Evolutionary conservation across 495 filamentous ascomycete species (phyloP), one percentile per base, ranked within the genome.

Genomic region (Annulohypoxylon moriforme): DNA sequence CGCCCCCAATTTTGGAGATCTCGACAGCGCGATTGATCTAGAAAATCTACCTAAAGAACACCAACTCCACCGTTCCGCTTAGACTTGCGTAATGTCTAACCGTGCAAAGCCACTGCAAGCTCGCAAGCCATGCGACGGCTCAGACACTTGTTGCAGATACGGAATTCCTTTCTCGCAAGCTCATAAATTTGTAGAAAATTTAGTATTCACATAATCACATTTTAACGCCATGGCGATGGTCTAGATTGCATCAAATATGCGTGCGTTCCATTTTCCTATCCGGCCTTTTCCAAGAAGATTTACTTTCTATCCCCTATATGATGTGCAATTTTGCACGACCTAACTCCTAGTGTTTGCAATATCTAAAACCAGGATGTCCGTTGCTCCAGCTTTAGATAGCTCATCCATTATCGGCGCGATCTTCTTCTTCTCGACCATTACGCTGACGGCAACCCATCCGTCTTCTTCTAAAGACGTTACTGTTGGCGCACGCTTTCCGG

Each of bases 321-420:
- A 40, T 40, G 47, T 27, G 47, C 47, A 1, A 7, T 29, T 29
- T 14, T 52, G 24, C 3, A 49, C 22, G 13, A 20, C 20, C 47
- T 68, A 76, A 61, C 73, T 75, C 42, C 94, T 86, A 29, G 94
- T 93, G 79, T 99, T 99, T 69, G 90, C 90, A 75, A 99, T 94
- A 74, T 92, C 89, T 73, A 94, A 78, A 16, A 97, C 93, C 72
- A 99, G 76, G 59, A 99, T 95, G 81, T 99, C 96, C 31, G 85
- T 87, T 2, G 96, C 96, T 13, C 96, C 96, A 56, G 92, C 84
- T 72, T 84, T 87, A 36, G 85, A 91, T 75, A 99, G 79, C 68
- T 93, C 86, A 78, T 99, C 96, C 96, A 99, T 99, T 36, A 93
- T 93, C 4, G 86, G 85, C 1, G 96, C 96, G 64, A 97, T 90